Base-by-base conservation (phyloP, 495 filamentous ascomycete species). In the Tetracladium marchalianum region DNA sequence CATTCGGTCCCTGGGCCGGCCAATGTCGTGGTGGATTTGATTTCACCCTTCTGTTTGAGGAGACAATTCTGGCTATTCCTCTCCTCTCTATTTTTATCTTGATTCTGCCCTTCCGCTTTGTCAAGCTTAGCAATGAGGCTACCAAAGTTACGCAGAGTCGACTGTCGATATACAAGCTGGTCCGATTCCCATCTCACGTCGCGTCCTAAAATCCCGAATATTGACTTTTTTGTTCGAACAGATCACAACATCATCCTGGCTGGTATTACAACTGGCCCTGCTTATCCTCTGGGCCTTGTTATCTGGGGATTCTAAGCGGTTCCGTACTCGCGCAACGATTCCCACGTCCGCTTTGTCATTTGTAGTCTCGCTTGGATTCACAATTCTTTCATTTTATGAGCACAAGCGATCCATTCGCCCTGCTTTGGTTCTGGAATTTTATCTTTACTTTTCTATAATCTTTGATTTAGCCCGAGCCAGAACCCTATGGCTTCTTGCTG, bases 361-460 rank as follows among this genome's bases (percentile, higher is more conserved):
- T 3, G 44, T 71, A 16, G 56, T 47, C 17, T 49, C 55, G 0
- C 44, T 64, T 10, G 48, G 65, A 5, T 60, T 66, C 33, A 48
- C 49, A 7, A 35, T 63, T 5, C 48, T 70, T n/a, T 72, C 69
- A 2, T 64, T 61, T 40, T 35, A 63, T 22, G 67, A 74, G 44
- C 67, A 74, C 40, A 46, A 41, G 0, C 51, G 57, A 18, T 55
- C 62, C 8, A 50, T 71, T 5, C 54, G 64, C 16, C 66, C 71
- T 11, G 85, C 83, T 0, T 62, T 72, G 31, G 48, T 85, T 9
- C 60, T 86, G 32, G 73, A 76, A 42, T 46, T 66, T 7, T 87
- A 82, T 55, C 65, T 87, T 0, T 65, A 80, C 37, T 50, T 78
- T 48, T 76, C 76, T 0, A 40, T 78, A n/a, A 56, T 84, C 9